Evolutionary conservation across 768 basidiomycete species (phyloP), one percentile per base, ranked within the genome.

Genomic region (Leccinum variicolor): DNA sequence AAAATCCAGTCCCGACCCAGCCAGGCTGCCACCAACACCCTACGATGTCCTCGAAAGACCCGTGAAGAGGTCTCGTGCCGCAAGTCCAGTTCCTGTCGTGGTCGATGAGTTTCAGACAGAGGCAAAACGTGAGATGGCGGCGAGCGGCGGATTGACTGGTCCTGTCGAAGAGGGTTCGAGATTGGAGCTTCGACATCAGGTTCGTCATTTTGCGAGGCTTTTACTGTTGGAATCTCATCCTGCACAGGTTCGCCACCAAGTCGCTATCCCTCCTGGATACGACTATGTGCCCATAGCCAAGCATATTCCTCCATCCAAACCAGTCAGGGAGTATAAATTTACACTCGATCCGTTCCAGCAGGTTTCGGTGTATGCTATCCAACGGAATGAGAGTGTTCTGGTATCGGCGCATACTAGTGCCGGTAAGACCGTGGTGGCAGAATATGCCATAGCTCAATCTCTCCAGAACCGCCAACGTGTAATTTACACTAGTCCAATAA

Each of bases 401-500:
- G 97, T 99, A 15, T 98, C 96, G 23, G 97, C 97, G 0, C 97
- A 99, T 77, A 99, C 97, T 6, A 95, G 92, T 74, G 97, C 97
- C 34, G 97, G 97, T 68, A 99, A 99, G 77, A 99, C 97, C 2
- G 97, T 98, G 61, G 97, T 99, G 59, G 97, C 97, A 48, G 97
- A 99, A 78, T 99, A 98, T 74, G 97, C 97, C 48, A 98, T 99
- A 69, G 97, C 97, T 0, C 92, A 94, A 72, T 95, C 92, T 81
- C 77, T 99, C 66, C 87, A 86, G 73, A 87, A 90, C 68, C 94
- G 93, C 69, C 92, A 97, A 75, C 82, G 97, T 73, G 96, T 98
- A 65, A 97, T 98, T 60, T 99, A 99, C 76, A 99, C 97, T 23
- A 94, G 92, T 82, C 97, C 97, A 55, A 99, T 99, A 77, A 99